A percentile compares a stretch with the other conserved stretches of the same genome.
phyloP scores from a whole-genome alignment of 495 filamentous ascomycete genomes.

The Neurospora pannonica region DNA sequence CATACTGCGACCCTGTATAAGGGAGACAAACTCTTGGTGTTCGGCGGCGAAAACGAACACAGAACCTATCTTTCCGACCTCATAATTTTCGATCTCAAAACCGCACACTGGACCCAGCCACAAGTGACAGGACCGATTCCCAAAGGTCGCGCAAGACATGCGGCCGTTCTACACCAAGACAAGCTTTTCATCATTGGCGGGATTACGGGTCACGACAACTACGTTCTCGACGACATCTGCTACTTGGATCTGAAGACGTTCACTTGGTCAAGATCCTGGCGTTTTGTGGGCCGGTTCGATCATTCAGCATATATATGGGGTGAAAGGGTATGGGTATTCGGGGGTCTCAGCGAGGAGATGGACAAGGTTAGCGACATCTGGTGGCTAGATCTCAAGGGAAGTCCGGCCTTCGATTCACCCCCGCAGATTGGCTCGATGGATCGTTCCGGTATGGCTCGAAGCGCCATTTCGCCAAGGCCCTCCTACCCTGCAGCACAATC shows the following conservation, averaged over 20 bases:
- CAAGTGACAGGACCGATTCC: conserved; percentile 73
- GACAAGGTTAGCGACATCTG: conserved; percentile 90
- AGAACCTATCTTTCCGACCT: conserved; percentile 90
- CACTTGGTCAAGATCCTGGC: conserved; percentile 96
- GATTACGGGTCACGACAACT: conserved; percentile 75
- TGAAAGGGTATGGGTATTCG: conserved; percentile 93
- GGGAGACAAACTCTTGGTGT: conserved; percentile 87
- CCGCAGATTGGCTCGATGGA: conserved; percentile 60
- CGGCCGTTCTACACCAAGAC: conserved; percentile 88
- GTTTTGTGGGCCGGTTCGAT: conserved; percentile 86
- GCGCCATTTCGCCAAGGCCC: conserved; percentile 34
- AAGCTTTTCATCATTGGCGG: conserved; percentile 92
- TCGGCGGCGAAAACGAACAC: conserved; percentile 96
- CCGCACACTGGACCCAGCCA: conserved; percentile 88
- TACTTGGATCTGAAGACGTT: conserved; percentile 95
- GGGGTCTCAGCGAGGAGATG: conserved; percentile 88
- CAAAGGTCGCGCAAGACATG: conserved; percentile 83
- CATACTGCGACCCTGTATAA: conserved; percentile 94
- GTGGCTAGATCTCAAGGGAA: conserved; percentile 91
- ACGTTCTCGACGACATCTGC: conserved; percentile 87
- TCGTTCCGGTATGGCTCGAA: conserved; percentile 23
- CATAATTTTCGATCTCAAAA: conserved; percentile 89
- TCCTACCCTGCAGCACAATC: conserved; percentile 28
- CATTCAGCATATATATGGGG: conserved; percentile 85
- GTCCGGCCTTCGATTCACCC: conserved; percentile 68